Evolutionary conservation across 495 filamentous ascomycete genomes (phyloP), one percentile per base, ranked within the genome.

Genomic region (Penicillium mononematosum): DNA sequence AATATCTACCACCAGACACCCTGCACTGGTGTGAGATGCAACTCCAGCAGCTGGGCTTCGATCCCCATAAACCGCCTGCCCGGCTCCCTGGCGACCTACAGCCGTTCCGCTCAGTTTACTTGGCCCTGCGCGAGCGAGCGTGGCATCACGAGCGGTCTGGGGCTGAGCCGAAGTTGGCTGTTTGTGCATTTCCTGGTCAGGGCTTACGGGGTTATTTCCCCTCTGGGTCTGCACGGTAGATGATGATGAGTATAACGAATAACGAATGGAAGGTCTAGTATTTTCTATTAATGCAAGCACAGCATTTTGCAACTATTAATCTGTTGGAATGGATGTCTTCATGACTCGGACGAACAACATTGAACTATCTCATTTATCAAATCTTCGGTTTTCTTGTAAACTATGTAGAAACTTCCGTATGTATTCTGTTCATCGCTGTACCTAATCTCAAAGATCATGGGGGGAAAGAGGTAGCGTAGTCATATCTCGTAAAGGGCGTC

Each of bases 61-160:
- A 55, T 17, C 53, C 53, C 14, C 14, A 24, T 29, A 38, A 34
- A 45, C 53, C 53, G 20, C 53, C 53, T 20, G 53, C 53, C 5
- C 19, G 53, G 14, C 24, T 47, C 2, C 53, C 53, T 14, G 53
- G 53, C 4, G 53, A 55, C 17, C 32, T 55, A 4, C 53, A 55
- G n/a, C 53, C 53, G 5, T 55, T 55, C 32, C 53, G 53, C 14
- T 46, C 53, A 1, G 53, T 55, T 17, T 55, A 55, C 11, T 9
- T 55, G 16, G 53, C 43, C 36, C 34, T 55, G 1, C 43, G 53
- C 16, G 53, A 55, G 53, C 31, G 53, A 4, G 53, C 53, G 4
- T 55, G 53, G 53, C 53, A 34, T 0, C 53, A 55, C 29, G 43
- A 55, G 22, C 31, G 43, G 5, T 55, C 32, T 0, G 53, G 43